phyloP scores from a whole-genome alignment of 2,329 filamentous ascomycete species.

The Alternaria gaisen region DNA sequence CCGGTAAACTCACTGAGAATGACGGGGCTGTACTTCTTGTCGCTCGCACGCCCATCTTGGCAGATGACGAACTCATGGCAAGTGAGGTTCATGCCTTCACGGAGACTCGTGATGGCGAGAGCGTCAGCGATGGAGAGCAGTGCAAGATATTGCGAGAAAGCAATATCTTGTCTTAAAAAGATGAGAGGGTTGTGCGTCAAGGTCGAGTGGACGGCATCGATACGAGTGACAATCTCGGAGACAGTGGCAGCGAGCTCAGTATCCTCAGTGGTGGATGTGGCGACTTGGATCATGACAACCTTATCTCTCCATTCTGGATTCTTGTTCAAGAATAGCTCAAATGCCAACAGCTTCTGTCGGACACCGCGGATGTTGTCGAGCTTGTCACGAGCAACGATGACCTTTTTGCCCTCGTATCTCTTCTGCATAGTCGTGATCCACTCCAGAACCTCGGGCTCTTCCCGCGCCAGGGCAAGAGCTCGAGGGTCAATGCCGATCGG shows the following conservation, averaged over 20 bases:
- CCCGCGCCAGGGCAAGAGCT: slow-evolving; percentile 74
- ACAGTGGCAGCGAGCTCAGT: slow-evolving; percentile 86
- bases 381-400: slow-evolving; percentile 94
- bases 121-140: slow-evolving; percentile 88
- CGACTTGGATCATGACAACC: slow-evolving; percentile 92
- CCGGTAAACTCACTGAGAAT: slow-evolving; percentile 97
- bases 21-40: slow-evolving; percentile 84
- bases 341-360: slow-evolving; percentile 89
- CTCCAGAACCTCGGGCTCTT: slow-evolving; percentile 74
- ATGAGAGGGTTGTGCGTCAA: slow-evolving; percentile 91
- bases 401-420: slow-evolving; percentile 84
- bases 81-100: slow-evolving; percentile 97
- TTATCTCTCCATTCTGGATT: slow-evolving; percentile 89
- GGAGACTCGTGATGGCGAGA: slow-evolving; percentile 92
- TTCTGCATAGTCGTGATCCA: slow-evolving; percentile 85
- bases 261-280: slow-evolving; percentile 88
- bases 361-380: slow-evolving; percentile 92
- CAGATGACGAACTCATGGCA: slow-evolving; percentile 94
- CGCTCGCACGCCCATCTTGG: slow-evolving; percentile 78
- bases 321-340: slow-evolving; percentile 92
- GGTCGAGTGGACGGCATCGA: slow-evolving; percentile 91
- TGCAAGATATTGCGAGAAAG: slow-evolving; percentile 91
- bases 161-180: slow-evolving; percentile 93
- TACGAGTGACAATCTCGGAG: slow-evolving; percentile 91
- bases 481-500: slow-evolving; percentile 92